These are phyloP conservation scores for Echinochloa phyllopogon DNA, from an alignment of 176 grass and related monocot species.

Conservation along the genomic window DNA sequence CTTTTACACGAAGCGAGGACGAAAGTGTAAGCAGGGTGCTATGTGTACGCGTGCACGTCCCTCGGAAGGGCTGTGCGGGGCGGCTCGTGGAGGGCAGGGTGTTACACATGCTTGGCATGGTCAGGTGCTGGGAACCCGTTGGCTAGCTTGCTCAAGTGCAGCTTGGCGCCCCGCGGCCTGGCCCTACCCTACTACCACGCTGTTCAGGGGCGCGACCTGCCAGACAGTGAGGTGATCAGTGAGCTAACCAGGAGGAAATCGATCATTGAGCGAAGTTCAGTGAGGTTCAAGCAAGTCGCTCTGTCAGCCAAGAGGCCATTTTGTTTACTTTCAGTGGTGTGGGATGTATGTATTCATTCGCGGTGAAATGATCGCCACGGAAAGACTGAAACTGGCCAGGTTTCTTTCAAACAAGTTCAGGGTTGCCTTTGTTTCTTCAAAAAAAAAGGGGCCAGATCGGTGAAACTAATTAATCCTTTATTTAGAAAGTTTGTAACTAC, in stretches of 20 bases:
- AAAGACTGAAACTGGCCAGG: background rate
- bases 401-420: no score
- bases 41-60: no score
- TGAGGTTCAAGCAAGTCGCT: background rate
- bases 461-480: background rate
- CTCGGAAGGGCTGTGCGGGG: no score
- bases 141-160: slow-evolving; percentile 33
- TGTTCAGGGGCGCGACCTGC: slow-evolving; percentile 15
- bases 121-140: slow-evolving; percentile 36
- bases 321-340: background rate
- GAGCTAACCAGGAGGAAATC: slow-evolving; percentile 13
- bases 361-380: background rate
- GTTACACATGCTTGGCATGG: slow-evolving; percentile 41
- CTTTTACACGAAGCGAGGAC: no score
- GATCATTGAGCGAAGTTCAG: slow-evolving; percentile 17
- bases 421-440: no score
- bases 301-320: background rate
- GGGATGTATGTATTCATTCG: background rate
- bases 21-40: no score
- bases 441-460: no score
- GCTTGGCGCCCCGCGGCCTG: slow-evolving; percentile 3
- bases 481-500: background rate
- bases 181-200: slow-evolving; percentile 9
- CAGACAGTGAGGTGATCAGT: slow-evolving; percentile 6
- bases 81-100: no score